phyloP scores from a whole-genome alignment of 2,329 filamentous ascomycete genomes.

The Pestalotiopsis sp. region DNA sequence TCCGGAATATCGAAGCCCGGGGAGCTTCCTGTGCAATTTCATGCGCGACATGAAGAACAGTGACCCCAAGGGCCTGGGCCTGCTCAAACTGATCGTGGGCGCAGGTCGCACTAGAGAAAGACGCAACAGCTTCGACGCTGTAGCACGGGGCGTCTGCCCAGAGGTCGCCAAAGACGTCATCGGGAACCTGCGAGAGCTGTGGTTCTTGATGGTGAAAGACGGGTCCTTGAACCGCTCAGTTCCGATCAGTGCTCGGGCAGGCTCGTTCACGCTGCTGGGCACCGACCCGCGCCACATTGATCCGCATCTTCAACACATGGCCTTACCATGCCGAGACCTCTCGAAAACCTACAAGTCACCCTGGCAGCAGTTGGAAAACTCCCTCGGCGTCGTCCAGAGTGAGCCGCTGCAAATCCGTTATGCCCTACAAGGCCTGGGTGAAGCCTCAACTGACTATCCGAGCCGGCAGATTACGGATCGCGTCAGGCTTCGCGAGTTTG shows the following conservation, averaged over 20 bases:
- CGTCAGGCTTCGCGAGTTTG: no score
- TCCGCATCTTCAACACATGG: background rate
- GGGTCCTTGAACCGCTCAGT: background rate
- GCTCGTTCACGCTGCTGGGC: background rate
- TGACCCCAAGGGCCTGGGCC: background rate
- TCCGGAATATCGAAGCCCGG: background rate
- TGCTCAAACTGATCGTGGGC: no score
- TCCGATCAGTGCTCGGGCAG: background rate
- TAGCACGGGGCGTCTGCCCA: no score
- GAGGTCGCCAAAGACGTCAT: constrained; percentile 3
- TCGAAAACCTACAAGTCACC: background rate
- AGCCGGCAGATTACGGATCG: no score
- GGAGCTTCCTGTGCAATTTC: constrained; percentile 4
- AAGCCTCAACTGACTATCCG: no score
- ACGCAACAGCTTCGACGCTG: no score
- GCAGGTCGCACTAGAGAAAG: no score
- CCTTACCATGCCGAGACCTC: background rate
- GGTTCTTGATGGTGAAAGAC: background rate
- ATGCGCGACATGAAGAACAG: constrained; percentile 17
- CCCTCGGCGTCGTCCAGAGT: background rate
- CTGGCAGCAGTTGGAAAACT: background rate
- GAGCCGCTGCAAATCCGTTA: no score
- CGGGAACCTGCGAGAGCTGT: constrained; percentile 11
- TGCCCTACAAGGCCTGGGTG: no score
- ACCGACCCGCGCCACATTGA: background rate